A percentile compares a stretch with the other conserved stretches of the same genome.
Conservation (phyloP, 2,329 filamentous ascomycete genomes). For the Talaromyces amestolkiae region DNA sequence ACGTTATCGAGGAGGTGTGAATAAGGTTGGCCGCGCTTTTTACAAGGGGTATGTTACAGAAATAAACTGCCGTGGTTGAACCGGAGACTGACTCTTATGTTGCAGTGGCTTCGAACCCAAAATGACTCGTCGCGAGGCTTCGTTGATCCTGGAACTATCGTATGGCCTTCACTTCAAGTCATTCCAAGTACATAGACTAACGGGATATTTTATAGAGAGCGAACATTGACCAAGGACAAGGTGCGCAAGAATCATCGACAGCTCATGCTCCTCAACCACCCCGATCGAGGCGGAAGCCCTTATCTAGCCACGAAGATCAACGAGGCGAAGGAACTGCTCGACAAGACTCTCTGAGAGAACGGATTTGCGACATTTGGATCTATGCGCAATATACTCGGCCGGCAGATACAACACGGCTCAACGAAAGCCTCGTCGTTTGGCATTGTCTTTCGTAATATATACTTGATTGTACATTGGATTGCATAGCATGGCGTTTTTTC, state of each 20-base stretch:
- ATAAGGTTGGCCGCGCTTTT: conserved; percentile 82
- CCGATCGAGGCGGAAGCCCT: conserved; percentile 92
- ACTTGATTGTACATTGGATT: conserved; percentile 31
- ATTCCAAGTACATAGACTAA: not conserved
- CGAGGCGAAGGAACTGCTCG: conserved; percentile 93
- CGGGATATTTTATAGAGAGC: conserved; percentile 61
- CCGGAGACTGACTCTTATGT: conserved; percentile 17
- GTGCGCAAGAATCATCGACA: conserved; percentile 92
- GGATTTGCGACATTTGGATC: not conserved
- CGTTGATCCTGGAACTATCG: conserved; percentile 87
- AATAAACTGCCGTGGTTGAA: conserved; percentile 18
- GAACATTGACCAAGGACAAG: conserved; percentile 84
- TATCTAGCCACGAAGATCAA: conserved; percentile 98
- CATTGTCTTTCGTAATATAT: conserved; percentile 13
- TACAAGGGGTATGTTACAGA: conserved; percentile 69
- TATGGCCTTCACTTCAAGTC: conserved; percentile 43
- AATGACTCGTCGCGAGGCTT: conserved; percentile 90
- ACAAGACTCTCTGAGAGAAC: conserved; percentile 58
- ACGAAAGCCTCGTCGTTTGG: not conserved
- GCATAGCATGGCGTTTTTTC: conserved; percentile 43
- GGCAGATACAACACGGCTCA: conserved; percentile 1
- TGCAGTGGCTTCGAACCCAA: conserved; percentile 78
- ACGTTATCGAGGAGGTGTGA: conserved; percentile 66
- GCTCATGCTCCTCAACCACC: conserved; percentile 96
- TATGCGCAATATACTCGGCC: not conserved